Evolutionary conservation across 345 rosid genomes (phyloP), one percentile per base, ranked within the genome.

Genomic region (Punica granatum): DNA sequence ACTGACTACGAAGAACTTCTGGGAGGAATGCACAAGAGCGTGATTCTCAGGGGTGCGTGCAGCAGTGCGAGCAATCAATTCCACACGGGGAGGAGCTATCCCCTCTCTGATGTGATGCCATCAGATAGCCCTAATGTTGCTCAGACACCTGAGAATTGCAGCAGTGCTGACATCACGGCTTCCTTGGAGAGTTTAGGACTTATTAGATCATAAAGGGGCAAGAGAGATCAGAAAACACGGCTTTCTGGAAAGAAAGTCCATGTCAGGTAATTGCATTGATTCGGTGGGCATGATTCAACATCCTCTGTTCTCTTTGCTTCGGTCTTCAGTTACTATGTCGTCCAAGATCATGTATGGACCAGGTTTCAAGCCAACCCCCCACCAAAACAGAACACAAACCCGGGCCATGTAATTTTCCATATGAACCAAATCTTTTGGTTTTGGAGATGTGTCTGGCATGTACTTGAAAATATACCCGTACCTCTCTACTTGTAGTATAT

Each of bases 1-100:
- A 92, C 98, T 0, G 99, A 95, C 69, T 95, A 95, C 53, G 98
- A 95, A 79, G 96, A 88, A 48, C 72, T 95, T 76, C 90, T 95
- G 0, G 94, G 97, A 19, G 99, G 99, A 48, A 31, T 88, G 67
- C 99, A 90, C 79, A 92, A 79, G 74, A 88, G 84, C 49, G 78
- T 92, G 42, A 76, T 95, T 60, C 64, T 95, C 75, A 85, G 78
- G 61, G 98, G 99, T 13, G 90, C 77, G 37, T 78, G 96, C 65
- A 75, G 84, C 70, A 79, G 70, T 21, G 71, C 83, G 48, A 78
- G 80, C 77, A 85, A 74, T 49, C 85, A 74, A 56, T 74, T 90
- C 66, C 96, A 82, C 41, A 69, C 79, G 31, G 88, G 81, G 85
- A 80, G 92, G 67, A 92, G 72, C 71, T 92, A 89, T 73, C 96